Conservation (phyloP, 1,284 basidiomycete genomes). For the Ustilago esculenta region DNA sequence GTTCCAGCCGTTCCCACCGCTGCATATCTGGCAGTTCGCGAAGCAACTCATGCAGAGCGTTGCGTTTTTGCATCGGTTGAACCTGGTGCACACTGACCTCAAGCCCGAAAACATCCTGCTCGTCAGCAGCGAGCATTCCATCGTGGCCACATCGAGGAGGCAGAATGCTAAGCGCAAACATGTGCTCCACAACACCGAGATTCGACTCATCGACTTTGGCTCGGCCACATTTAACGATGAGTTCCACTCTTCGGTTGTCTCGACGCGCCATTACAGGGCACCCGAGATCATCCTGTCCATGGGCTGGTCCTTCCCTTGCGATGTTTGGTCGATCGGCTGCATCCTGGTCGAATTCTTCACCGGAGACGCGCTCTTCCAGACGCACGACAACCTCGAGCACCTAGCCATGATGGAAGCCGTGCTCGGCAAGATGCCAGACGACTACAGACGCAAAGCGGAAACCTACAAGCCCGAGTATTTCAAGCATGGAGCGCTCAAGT, state of each 20-base stretch:
- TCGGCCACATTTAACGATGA: conserved; percentile 98
- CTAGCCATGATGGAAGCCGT: conserved; percentile 99
- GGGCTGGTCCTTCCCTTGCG: conserved; percentile 98
- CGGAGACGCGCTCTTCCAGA: conserved; percentile 96
- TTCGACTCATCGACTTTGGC: conserved; percentile 97
- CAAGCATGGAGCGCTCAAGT: conserved; percentile 84
- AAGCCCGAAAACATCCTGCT: conserved; percentile 88
- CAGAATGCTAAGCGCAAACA: conserved; percentile 58
- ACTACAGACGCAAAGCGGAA: conserved; percentile 73
- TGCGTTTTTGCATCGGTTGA: conserved; percentile 89
- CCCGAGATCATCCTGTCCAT: conserved; percentile 96
- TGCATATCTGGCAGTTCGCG: conserved; percentile 96
- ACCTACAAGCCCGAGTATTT: conserved; percentile 88
- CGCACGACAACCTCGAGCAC: conserved; percentile 98
- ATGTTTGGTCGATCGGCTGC: conserved; percentile 97
- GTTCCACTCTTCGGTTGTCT: conserved; percentile 97
- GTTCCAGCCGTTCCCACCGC: conserved; percentile 93
- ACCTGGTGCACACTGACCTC: conserved; percentile 95
- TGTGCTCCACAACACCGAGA: conserved; percentile 86
- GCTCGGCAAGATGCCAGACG: conserved; percentile 93
- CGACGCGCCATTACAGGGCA: conserved; percentile 96
- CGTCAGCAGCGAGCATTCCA: conserved; percentile 80
- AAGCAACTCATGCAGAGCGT: conserved; percentile 91
- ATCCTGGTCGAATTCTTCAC: conserved; percentile 99
- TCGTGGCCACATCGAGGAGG: conserved; percentile 50